Percentiles rank a stretch among this genome's conserved stretches.
These are phyloP conservation scores for Talaromyces atroroseus DNA, from an alignment of 2,329 filamentous ascomycete species.

Conservation along the genomic window DNA sequence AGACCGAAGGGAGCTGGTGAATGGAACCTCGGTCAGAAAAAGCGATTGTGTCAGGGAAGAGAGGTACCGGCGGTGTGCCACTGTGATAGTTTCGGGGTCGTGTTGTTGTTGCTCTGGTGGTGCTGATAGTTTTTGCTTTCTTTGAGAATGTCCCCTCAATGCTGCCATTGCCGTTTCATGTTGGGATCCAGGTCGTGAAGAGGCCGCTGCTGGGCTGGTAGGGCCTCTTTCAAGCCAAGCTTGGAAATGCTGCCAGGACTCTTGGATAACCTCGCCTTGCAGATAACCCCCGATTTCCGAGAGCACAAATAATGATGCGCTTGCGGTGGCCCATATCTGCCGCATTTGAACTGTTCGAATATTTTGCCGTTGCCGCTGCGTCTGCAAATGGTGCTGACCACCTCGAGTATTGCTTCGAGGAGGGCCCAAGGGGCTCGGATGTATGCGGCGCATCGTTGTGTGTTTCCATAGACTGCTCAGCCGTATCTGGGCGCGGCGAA, in stretches of 20 bases:
- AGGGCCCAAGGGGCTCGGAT: constrained; percentile 65
- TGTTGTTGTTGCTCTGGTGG: constrained; percentile 48
- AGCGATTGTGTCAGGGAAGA: constrained; percentile 51
- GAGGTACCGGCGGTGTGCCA: constrained; percentile 74
- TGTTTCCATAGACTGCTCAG: constrained; percentile 84
- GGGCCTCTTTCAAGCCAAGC: constrained; percentile 59
- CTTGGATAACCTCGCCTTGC: constrained; percentile 79
- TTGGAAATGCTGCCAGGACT: constrained; percentile 74
- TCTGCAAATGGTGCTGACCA: constrained; percentile 55
- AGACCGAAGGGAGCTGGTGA: constrained; percentile 35
- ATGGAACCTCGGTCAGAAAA: constrained; percentile 38
- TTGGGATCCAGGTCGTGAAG: constrained; percentile 34
- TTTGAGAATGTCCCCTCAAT: neutral
- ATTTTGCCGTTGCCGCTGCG: constrained; percentile 60
- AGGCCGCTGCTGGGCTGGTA: constrained; percentile 19
- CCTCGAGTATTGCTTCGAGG: constrained; percentile 57
- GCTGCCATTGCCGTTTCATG: constrained; percentile 21
- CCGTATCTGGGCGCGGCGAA: constrained; percentile 78
- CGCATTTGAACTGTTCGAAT: constrained; percentile 64
- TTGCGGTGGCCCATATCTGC: constrained; percentile 83
- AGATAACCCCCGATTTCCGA: constrained; percentile 84
- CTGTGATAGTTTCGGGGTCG: constrained; percentile 79
- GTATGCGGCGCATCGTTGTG: constrained; percentile 67
- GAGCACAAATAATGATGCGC: constrained; percentile 80
- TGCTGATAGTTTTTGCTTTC: constrained; percentile 7